phyloP scores from a whole-genome alignment of 1,139 yeast genomes.

The Komagataea norvegica region DNA sequence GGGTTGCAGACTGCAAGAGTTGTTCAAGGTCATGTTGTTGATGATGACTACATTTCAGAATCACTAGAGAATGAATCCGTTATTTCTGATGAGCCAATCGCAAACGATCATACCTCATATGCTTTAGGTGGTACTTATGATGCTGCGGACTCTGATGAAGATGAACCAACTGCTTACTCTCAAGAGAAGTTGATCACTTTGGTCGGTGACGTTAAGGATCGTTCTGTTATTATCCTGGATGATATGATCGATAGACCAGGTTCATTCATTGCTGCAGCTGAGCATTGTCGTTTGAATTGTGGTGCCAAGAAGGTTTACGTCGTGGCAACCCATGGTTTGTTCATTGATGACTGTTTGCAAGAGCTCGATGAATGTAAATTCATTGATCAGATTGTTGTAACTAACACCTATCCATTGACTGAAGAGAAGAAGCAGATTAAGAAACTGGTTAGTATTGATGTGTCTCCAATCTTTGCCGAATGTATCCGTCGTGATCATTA shows the following conservation, averaged over 20 bases:
- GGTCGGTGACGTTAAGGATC: conserved; percentile 91
- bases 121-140: conserved; percentile 85
- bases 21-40: conserved; percentile 95
- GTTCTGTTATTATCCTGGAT: conserved; percentile 89
- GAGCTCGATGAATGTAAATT: conserved; percentile 70
- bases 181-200: conserved; percentile 88
- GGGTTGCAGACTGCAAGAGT: conserved; percentile 95
- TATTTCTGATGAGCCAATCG: conserved; percentile 17
- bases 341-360: conserved; percentile 82
- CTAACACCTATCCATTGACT: conserved; percentile 89
- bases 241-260: conserved; percentile 97
- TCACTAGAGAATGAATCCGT: conserved; percentile 27
- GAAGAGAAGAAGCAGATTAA: conserved; percentile 51
- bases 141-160: conserved; percentile 77
- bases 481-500: conserved; percentile 98
- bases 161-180: conserved; percentile 62
- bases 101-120: conserved; percentile 32
- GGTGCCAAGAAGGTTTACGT: conserved; percentile 91
- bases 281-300: conserved; percentile 89
- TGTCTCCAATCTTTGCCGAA: conserved; percentile 93
- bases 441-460: conserved; percentile 84
- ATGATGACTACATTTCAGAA: conserved; percentile 62
- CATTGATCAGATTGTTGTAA: conserved; percentile 84
- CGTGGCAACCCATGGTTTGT: conserved; percentile 93
- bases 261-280: conserved; percentile 95